These are phyloP conservation scores for Dendrobium officinale DNA, from an alignment of 106 monocot species.

Conservation along the genomic window DNA sequence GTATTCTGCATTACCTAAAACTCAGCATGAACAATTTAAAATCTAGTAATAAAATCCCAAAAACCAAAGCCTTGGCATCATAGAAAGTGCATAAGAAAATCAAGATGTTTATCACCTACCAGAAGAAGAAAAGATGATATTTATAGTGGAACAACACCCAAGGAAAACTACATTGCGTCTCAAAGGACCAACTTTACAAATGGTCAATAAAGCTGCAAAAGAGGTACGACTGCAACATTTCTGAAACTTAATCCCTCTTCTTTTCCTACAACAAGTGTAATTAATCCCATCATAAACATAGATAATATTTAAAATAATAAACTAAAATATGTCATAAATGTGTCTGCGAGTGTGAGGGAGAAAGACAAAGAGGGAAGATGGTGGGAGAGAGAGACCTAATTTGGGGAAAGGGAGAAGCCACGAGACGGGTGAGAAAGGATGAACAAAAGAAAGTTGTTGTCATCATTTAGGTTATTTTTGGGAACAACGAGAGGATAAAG, in stretches of 20 bases:
- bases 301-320: too few species aligned
- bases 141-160: constrained; percentile 28
- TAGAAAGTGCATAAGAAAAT: background rate
- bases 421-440: background rate
- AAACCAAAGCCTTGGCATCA: background rate
- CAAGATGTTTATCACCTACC: constrained; percentile 18
- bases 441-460: background rate
- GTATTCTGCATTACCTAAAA: background rate
- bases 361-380: background rate
- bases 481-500: too few species aligned
- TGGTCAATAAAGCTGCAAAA: constrained; percentile 3
- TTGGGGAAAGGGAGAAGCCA: background rate
- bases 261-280: background rate
- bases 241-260: background rate
- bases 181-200: constrained; percentile 4
- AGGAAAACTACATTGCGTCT: constrained; percentile 43
- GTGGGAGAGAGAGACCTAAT: background rate
- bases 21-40: background rate
- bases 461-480: background rate
- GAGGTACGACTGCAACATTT: background rate
- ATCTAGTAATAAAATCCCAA: background rate
- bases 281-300: background rate
- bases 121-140: constrained; percentile 25
- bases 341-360: background rate
- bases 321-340: background rate